A percentile compares a stretch with the other conserved stretches of the same genome.
Evolutionary conservation across 2,329 filamentous ascomycete genomes (phyloP).

Genomic region (Hymenoscyphus occultus): DNA sequence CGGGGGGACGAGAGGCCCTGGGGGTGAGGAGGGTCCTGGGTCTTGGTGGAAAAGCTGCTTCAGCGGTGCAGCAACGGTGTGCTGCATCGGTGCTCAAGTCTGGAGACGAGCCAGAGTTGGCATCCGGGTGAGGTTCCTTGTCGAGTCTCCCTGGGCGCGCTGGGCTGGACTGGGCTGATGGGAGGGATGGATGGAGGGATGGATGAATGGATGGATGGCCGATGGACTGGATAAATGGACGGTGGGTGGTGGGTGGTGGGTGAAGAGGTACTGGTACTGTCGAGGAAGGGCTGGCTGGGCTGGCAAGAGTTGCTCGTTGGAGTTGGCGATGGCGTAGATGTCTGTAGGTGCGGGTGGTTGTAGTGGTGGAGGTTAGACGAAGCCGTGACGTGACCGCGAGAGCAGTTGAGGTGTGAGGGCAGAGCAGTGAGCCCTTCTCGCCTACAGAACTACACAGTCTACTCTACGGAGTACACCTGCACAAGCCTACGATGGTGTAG

Average conservation of each 20-base stretch:
- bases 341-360: neutral
- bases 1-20: constrained; percentile 8
- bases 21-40: neutral
- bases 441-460: no score
- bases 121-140: constrained; percentile 4
- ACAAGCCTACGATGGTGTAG: no score
- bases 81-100: constrained; percentile 14
- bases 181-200: neutral
- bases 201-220: neutral
- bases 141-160: neutral
- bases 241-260: neutral
- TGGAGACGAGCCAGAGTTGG: constrained; percentile 22
- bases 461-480: no score
- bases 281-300: neutral
- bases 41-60: constrained; percentile 13
- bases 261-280: neutral
- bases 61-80: constrained; percentile 12
- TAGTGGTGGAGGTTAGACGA: neutral
- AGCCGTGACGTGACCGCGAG: no score
- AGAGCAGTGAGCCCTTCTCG: no score
- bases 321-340: neutral
- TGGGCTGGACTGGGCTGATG: neutral
- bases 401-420: no score
- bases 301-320: neutral
- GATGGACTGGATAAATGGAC: neutral